Evolutionary conservation across 495 filamentous ascomycete species (phyloP).

Genomic region (Monascus purpureus): DNA sequence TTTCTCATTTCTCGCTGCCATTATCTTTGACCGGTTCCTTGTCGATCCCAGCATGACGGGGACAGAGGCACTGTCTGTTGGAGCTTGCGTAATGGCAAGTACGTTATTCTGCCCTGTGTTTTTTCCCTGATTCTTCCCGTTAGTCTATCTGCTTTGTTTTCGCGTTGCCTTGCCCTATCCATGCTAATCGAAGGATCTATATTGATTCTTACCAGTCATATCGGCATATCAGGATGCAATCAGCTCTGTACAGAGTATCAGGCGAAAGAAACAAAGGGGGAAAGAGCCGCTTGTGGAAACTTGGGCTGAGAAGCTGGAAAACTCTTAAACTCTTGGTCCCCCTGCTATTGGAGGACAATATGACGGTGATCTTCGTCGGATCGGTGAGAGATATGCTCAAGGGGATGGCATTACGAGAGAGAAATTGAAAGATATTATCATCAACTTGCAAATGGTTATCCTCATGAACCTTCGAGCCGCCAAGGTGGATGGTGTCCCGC

Average conservation of each 20-base stretch:
- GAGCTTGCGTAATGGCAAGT: constrained; percentile 23
- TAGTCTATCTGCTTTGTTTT: not conserved
- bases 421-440: constrained; percentile 31
- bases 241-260: constrained; percentile 16
- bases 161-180: too few species aligned
- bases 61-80: constrained; percentile 18
- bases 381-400: constrained; percentile 16
- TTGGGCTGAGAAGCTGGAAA: constrained; percentile 16
- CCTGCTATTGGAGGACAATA: constrained; percentile 16
- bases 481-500: constrained; percentile 14
- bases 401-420: constrained; percentile 27
- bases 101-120: not conserved
- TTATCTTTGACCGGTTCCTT: constrained; percentile 1
- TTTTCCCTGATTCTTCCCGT: not conserved
- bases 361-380: constrained; percentile 11
- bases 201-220: constrained; percentile 11
- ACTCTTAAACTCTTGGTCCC: constrained; percentile 17
- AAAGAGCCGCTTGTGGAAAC: constrained; percentile 6
- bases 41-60: constrained; percentile 7
- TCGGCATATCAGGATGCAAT: constrained; percentile 29
- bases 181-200: too few species aligned
- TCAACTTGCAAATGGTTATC: constrained; percentile 27
- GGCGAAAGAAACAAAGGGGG: constrained; percentile 21
- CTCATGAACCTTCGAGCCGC: constrained; percentile 27
- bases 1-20: too few species aligned